Conservation (phyloP, 1,284 basidiomycete genomes). For the Flammula alnicola region DNA sequence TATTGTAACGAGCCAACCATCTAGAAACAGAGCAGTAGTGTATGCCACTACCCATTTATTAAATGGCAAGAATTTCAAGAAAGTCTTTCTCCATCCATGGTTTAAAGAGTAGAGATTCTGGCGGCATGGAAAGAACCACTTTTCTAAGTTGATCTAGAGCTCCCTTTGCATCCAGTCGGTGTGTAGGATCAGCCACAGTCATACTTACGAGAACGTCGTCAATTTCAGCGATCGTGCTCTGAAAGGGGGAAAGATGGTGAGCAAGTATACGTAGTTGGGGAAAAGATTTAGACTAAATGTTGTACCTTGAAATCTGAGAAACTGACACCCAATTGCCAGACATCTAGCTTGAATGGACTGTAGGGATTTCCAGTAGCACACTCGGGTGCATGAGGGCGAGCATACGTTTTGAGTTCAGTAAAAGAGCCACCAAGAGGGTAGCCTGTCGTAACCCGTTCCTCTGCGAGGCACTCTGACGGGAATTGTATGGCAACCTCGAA, state of each 20-base stretch:
- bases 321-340: slow-evolving; percentile 32
- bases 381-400: slow-evolving; percentile 27
- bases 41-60: too few species aligned
- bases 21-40: too few species aligned
- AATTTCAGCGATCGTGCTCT: slow-evolving; percentile 21
- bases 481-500: slow-evolving; percentile 33
- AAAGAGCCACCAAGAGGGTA: slow-evolving; percentile 20
- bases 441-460: slow-evolving; percentile 18
- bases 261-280: not conserved
- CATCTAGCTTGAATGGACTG: slow-evolving; percentile 33
- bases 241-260: not conserved
- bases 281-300: too few species aligned
- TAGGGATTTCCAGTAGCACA: slow-evolving; percentile 25
- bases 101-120: slow-evolving; percentile 13
- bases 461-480: slow-evolving; percentile 15
- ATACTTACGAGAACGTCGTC: slow-evolving; percentile 19
- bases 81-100: too few species aligned
- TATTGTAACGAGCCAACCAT: too few species aligned
- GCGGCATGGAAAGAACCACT: slow-evolving; percentile 17
- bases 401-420: slow-evolving; percentile 16
- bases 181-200: not conserved
- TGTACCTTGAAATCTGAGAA: slow-evolving; percentile 21
- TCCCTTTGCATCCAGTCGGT: slow-evolving; percentile 13
- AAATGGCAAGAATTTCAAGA: too few species aligned
- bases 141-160: slow-evolving; percentile 14